Evolutionary conservation across 1,284 basidiomycete genomes (phyloP).

Genomic region (Cutaneotrichosporon curvatum): DNA sequence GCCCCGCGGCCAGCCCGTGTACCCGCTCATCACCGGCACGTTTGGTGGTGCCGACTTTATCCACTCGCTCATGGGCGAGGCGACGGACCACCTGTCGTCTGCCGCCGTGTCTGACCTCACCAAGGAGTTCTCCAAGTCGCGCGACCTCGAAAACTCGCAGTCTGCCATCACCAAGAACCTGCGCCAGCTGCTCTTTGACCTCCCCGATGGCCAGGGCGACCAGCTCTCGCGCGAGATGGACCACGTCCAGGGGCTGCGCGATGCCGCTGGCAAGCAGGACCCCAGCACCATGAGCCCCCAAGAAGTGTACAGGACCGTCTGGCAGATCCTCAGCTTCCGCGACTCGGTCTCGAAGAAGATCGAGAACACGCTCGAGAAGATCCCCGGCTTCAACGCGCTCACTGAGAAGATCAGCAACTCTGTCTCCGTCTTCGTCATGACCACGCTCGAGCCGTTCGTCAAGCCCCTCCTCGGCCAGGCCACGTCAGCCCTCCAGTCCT

Average conservation of each 20-base stretch:
- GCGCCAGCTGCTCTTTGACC: conserved; percentile 47
- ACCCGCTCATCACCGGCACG: conserved; percentile 79
- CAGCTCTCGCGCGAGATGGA: conserved; percentile 67
- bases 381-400: conserved; percentile 55
- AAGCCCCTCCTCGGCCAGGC: conserved; percentile 74
- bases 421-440: conserved; percentile 74
- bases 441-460: conserved; percentile 61
- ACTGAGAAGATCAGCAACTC: conserved; percentile 77
- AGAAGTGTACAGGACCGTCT: conserved; percentile 70
- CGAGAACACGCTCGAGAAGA: conserved; percentile 64
- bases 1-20: conserved; percentile 66
- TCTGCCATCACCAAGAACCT: conserved; percentile 48
- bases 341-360: conserved; percentile 82
- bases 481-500: conserved; percentile 55
- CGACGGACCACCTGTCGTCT: conserved; percentile 46
- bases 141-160: conserved; percentile 44
- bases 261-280: conserved; percentile 52
- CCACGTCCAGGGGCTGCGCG: conserved; percentile 60
- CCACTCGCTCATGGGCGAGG: conserved; percentile 56
- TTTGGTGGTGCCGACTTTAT: conserved; percentile 84
- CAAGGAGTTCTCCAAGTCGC: conserved; percentile 64
- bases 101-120: conserved; percentile 84
- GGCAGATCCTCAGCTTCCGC: conserved; percentile 79
- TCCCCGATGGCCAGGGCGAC: conserved; percentile 55
- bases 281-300: conserved; percentile 80